phyloP scores from a whole-genome alignment of 257 asterid genomes.

The Jacaranda mimosifolia region DNA sequence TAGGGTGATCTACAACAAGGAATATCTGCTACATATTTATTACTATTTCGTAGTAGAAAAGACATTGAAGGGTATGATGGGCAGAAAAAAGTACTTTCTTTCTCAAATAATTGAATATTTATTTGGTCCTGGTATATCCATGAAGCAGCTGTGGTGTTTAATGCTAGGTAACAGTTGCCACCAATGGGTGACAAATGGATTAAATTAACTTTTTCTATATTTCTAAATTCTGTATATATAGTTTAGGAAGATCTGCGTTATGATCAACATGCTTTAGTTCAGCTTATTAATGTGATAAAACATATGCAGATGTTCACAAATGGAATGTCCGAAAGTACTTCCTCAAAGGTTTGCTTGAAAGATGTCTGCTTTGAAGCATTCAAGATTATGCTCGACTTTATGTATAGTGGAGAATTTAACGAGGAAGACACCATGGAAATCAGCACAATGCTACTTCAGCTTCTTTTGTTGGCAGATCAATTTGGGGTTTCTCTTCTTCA shows the following conservation, averaged over 20 bases:
- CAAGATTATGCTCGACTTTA: constrained; percentile 78
- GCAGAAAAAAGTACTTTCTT: background rate
- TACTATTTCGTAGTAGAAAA: background rate
- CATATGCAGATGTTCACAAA: constrained; percentile 92
- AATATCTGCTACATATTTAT: background rate
- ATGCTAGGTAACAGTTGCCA: background rate
- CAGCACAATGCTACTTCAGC: constrained; percentile 76
- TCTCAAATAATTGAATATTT: background rate
- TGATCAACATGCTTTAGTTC: constrained; percentile 6
- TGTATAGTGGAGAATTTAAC: constrained; percentile 75
- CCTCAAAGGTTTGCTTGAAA: constrained; percentile 69
- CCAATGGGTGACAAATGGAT: background rate
- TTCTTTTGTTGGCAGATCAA: constrained; percentile 89
- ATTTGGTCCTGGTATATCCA: background rate
- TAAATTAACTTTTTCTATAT: background rate
- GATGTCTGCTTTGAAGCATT: constrained; percentile 85
- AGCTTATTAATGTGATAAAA: constrained; percentile 24
- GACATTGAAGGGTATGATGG: constrained; percentile 11
- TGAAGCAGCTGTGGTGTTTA: background rate
- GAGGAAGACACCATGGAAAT: constrained; percentile 53
- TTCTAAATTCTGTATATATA: background rate
- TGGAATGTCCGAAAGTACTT: constrained; percentile 92
- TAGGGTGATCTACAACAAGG: background rate
- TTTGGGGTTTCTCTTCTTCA: constrained; percentile 92
- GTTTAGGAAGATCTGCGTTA: background rate